Conservation (phyloP, 140 eudicot genomes). For the Stevia rebaudiana region DNA sequence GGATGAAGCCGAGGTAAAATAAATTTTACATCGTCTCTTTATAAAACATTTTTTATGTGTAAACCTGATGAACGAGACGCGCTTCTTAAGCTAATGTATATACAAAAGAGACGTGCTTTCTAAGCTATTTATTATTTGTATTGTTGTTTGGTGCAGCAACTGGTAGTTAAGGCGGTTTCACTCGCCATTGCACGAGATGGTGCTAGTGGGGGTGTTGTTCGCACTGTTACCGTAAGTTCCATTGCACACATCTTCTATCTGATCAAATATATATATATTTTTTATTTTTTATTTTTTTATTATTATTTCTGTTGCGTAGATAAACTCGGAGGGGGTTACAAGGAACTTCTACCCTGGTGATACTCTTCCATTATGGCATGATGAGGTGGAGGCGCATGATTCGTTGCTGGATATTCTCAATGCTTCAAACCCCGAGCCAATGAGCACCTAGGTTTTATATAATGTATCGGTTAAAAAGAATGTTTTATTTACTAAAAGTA, state of each 20-base stretch:
- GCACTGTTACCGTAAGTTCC: slow-evolving; percentile 79
- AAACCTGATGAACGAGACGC: no score
- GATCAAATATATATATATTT: no score
- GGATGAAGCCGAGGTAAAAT: slow-evolving; percentile 92
- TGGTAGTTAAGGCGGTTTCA: slow-evolving; percentile 84
- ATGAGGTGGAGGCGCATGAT: slow-evolving; percentile 70
- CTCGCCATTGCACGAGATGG: slow-evolving; percentile 96
- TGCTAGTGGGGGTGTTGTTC: slow-evolving; percentile 91
- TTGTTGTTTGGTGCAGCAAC: slow-evolving; percentile 41
- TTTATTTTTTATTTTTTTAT: no score
- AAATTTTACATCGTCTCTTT: no score
- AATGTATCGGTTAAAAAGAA: background rate
- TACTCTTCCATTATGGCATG: slow-evolving; percentile 79
- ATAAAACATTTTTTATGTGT: no score
- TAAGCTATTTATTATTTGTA: no score
- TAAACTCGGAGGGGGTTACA: slow-evolving; percentile 65
- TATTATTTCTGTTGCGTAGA: slow-evolving; percentile 31
- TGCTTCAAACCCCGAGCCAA: slow-evolving; percentile 54
- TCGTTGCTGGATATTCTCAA: slow-evolving; percentile 59
- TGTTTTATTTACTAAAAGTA: background rate
- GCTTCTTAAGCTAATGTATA: no score
- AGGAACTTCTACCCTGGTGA: slow-evolving; percentile 88
- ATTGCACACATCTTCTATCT: no score
- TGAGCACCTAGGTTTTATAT: slow-evolving; percentile 25
- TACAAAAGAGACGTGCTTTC: no score